These are phyloP conservation scores for Rhodotorula glutinis DNA, from an alignment of 1,284 basidiomycete species.

Conservation along the genomic window DNA sequence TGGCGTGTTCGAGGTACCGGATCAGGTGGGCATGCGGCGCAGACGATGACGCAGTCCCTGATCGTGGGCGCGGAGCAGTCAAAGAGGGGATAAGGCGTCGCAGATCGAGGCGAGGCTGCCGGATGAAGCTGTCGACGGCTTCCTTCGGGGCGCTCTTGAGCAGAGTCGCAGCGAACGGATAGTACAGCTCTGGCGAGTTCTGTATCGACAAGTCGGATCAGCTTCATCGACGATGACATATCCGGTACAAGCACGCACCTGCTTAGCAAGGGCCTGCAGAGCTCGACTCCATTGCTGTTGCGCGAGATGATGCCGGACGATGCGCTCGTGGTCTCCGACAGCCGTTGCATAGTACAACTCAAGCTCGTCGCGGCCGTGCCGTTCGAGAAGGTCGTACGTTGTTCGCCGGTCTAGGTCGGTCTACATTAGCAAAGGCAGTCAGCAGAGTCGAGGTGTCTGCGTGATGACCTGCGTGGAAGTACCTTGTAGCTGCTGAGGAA, in stretches of 20 bases:
- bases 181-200: constrained; percentile 72
- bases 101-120: constrained; percentile 73
- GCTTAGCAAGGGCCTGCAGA: constrained; percentile 78
- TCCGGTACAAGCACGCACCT: constrained; percentile 55
- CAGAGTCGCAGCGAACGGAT: constrained; percentile 83
- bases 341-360: constrained; percentile 84
- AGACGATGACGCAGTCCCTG: neutral
- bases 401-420: constrained; percentile 77
- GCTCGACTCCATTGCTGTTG: constrained; percentile 91
- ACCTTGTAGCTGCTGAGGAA: constrained; percentile 93
- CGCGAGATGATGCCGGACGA: constrained; percentile 87
- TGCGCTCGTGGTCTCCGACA: constrained; percentile 75
- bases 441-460: too few relatives aligned
- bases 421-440: too few relatives aligned
- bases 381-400: constrained; percentile 86
- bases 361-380: constrained; percentile 88
- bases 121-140: constrained; percentile 87
- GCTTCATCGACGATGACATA: neutral
- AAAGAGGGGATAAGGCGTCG: constrained; percentile 84
- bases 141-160: constrained; percentile 81
- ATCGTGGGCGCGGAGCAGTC: constrained; percentile 17
- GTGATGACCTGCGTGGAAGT: too few relatives aligned
- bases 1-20: constrained; percentile 78
- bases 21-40: constrained; percentile 69
- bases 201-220: constrained; percentile 44